These are phyloP conservation scores for Puccinia coronata DNA, from an alignment of 1,284 basidiomycete genomes.

Conservation along the genomic window DNA sequence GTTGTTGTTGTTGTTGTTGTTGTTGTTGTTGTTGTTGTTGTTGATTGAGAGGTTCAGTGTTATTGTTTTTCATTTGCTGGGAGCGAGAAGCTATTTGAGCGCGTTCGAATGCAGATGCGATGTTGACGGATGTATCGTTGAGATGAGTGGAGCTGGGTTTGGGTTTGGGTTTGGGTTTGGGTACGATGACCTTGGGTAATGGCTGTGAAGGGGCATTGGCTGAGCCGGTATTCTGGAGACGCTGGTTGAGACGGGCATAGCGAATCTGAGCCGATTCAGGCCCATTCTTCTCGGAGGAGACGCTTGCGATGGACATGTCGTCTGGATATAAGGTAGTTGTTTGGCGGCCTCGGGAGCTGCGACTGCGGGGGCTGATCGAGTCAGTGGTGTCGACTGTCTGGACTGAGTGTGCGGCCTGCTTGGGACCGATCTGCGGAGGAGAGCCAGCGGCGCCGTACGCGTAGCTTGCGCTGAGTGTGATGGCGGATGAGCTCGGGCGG, in stretches of 20 bases:
- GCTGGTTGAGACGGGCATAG: slow-evolving; percentile 32
- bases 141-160: background rate
- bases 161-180: background rate
- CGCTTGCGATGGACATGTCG: background rate
- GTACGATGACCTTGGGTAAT: slow-evolving; percentile 17
- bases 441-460: slow-evolving; percentile 43
- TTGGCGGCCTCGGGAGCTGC: slow-evolving; percentile 6
- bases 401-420: background rate
- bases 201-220: slow-evolving; percentile 1
- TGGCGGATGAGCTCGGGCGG: background rate
- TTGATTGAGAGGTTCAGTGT: too few species aligned
- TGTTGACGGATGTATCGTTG: slow-evolving; percentile 43
- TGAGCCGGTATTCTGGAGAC: slow-evolving; percentile 13
- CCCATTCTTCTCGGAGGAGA: background rate
- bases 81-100: slow-evolving; percentile 18
- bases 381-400: slow-evolving; percentile 20
- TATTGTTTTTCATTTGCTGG: background rate
- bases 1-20: background rate
- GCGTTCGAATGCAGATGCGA: slow-evolving; percentile 45
- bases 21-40: background rate
- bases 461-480: slow-evolving; percentile 14
- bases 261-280: slow-evolving; percentile 12
- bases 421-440: background rate
- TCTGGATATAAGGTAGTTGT: background rate
- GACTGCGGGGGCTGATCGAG: background rate